Evolutionary conservation across 2,329 filamentous ascomycete genomes (phyloP).

Genomic region (Scytalidium sp.): DNA sequence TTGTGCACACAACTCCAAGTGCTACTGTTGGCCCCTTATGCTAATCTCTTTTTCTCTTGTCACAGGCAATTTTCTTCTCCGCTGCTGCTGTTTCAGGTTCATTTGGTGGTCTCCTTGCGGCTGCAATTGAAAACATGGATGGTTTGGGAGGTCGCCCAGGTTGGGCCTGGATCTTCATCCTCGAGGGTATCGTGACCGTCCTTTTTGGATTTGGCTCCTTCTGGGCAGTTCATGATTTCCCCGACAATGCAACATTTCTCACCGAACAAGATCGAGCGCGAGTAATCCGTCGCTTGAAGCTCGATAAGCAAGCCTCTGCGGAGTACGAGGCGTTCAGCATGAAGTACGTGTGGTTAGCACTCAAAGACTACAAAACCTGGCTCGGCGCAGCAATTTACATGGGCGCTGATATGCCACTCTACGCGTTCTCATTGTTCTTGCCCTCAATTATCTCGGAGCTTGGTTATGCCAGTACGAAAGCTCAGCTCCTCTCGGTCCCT

Average conservation of each 20-base stretch:
- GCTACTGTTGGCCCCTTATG: too few species aligned
- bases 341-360: conserved; percentile 66
- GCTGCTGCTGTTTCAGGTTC: conserved; percentile 77
- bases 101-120: conserved; percentile 71
- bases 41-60: conserved; percentile 1
- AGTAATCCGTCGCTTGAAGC: conserved; percentile 66
- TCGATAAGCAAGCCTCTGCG: conserved; percentile 72
- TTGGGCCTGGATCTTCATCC: conserved; percentile 66
- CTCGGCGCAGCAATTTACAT: conserved; percentile 74
- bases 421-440: conserved; percentile 74
- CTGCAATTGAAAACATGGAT: conserved; percentile 68
- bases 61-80: conserved; percentile 73
- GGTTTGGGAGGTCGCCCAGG: conserved; percentile 55
- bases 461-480: conserved; percentile 52
- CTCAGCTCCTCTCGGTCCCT: conserved; percentile 72
- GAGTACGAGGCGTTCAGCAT: conserved; percentile 73
- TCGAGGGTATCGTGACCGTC: conserved; percentile 69
- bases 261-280: conserved; percentile 65
- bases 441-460: conserved; percentile 71
- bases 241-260: conserved; percentile 72
- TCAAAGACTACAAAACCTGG: conserved; percentile 86
- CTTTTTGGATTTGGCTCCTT: conserved; percentile 66
- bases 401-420: conserved; percentile 69
- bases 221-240: conserved; percentile 82
- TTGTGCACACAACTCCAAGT: conserved; percentile 1